A percentile compares a stretch with the other conserved stretches of the same genome.
Conservation (phyloP, 2,329 filamentous ascomycete genomes). For the Grosmannia serpens region DNA sequence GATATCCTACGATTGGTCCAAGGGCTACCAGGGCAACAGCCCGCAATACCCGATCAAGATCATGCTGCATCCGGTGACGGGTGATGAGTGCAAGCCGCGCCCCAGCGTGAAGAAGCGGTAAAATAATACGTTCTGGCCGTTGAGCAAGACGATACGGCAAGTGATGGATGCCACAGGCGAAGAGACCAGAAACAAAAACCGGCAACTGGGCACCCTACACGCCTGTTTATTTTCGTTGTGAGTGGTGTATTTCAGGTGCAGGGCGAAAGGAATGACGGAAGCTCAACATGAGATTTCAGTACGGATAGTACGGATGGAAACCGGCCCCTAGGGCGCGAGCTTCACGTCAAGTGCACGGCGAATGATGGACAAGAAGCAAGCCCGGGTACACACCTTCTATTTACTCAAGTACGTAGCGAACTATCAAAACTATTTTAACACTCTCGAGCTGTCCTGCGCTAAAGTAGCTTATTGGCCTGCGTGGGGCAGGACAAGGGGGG, state of each 20-base stretch:
- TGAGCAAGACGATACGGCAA: not conserved
- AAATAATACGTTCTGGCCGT: not conserved
- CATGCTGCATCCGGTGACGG: conserved; percentile 66
- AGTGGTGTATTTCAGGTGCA: not conserved
- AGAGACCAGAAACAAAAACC: not conserved
- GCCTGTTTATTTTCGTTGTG: not conserved
- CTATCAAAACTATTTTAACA: not conserved
- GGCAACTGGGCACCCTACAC: not conserved
- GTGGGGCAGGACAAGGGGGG: not conserved
- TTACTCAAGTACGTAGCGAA: not conserved
- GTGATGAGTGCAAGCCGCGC: conserved; percentile 52
- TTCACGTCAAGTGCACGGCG: not conserved
- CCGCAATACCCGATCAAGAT: conserved; percentile 66
- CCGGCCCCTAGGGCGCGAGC: not conserved
- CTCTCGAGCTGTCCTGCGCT: not conserved
- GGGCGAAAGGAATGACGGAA: not conserved
- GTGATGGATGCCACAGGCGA: not conserved
- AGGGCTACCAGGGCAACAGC: conserved; percentile 81
- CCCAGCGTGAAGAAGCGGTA: conserved; percentile 49
- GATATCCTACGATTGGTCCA: conserved; percentile 96
- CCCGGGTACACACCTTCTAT: not conserved
- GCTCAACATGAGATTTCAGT: not conserved
- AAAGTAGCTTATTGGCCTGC: not conserved
- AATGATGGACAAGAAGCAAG: not conserved
- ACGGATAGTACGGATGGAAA: not conserved